Base-by-base conservation (phyloP, 23 red algal species). In the Agarophyton chilense region DNA sequence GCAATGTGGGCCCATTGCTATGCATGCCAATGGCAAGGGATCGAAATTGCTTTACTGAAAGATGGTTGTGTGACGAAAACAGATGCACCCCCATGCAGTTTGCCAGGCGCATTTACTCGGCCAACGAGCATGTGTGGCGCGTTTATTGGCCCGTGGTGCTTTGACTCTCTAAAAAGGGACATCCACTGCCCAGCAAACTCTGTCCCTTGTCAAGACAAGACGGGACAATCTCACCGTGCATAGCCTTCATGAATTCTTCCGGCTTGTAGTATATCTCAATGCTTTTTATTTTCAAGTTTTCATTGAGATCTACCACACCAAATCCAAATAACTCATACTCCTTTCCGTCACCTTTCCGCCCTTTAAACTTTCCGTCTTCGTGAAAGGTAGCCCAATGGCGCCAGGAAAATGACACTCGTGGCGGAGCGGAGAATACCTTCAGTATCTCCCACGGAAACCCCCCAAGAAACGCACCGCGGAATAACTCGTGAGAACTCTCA, bases 361-460 rank as follows among this genome's bases (percentile, higher is more conserved):
- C 91, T 66, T 51, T 66, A 38, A 78, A 94, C 24, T 80, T 71
- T n/a, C 91, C 91, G 18, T 81, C 72, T 47, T 49, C 41, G 38
- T 74, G 40, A 78, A 94, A 80, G 4, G 16, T 78, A 25, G 79
- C 91, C 71, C 80, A 94, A 19, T 94, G 91, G 50, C 82, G 61
- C 91, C 91, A 94, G 16, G 91, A 94, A 50, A 94, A 94, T 29
- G 80, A 50, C 32, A 94, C 71, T 34, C 49, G 79, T 19, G 91
- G 91, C 9, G 91, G 91, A n/a, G 68, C 21, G 25, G 79, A 86
- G 55, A 85, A 94, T 16, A 94, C 91, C 33, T 79, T 25, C 4
- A 94, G 67, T n/a, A 94, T 81, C 49, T 94, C 91, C 79, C 78
- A 94, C 18, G 91, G 81, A 68, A 94, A 94, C 32, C 91, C 81